Conservation (phyloP, 2,329 filamentous ascomycete species). For the Pseudogymnoascus sp. region DNA sequence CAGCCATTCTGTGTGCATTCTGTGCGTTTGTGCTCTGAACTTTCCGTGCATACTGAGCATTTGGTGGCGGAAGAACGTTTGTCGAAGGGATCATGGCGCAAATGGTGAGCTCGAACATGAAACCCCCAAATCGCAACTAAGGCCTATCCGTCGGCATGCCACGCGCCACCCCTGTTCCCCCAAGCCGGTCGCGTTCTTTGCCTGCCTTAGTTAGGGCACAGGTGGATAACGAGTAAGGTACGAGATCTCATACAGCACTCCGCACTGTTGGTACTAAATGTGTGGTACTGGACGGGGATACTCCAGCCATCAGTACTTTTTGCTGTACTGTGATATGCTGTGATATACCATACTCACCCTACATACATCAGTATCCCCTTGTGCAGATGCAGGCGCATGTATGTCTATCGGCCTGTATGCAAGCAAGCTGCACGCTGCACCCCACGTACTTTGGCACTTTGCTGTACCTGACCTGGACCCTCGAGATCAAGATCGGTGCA, state of each 20-base stretch:
- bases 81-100: neutral
- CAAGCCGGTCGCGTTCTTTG: neutral
- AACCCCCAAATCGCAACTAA: neutral
- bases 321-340: neutral
- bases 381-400: conserved; percentile 5
- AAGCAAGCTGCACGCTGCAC: neutral
- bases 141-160: conserved; percentile 1
- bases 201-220: conserved; percentile 2
- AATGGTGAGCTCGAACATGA: neutral
- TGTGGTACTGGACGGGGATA: neutral
- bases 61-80: neutral
- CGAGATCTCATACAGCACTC: neutral
- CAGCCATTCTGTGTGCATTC: neutral
- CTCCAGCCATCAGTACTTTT: neutral
- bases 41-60: neutral
- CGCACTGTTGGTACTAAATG: neutral
- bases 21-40: neutral
- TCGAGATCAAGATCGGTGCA: neutral
- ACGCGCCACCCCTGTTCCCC: neutral
- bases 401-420: neutral
- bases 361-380: neutral
- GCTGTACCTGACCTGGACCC: neutral
- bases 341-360: neutral
- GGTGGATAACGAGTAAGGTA: neutral
- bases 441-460: neutral